These are phyloP conservation scores for Hypoxylon fragiforme DNA, from an alignment of 495 filamentous ascomycete species.

Conservation along the genomic window DNA sequence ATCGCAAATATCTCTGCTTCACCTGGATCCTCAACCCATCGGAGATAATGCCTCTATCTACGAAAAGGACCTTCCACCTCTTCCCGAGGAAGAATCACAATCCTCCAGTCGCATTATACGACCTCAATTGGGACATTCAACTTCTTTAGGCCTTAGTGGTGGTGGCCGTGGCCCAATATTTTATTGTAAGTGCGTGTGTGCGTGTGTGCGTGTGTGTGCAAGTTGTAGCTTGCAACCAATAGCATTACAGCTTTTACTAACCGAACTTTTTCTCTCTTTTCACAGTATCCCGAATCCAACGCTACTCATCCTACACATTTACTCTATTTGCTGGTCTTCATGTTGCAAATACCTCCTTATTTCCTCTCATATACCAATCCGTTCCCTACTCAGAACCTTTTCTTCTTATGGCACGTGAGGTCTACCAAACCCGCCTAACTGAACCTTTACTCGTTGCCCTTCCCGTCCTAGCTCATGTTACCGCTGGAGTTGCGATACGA, in stretches of 20 bases:
- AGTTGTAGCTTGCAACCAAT: conserved; percentile 6
- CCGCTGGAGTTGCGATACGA: conserved; percentile 74
- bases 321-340: conserved; percentile 76
- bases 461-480: conserved; percentile 60
- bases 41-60: conserved; percentile 60
- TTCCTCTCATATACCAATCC: conserved; percentile 63
- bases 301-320: conserved; percentile 87
- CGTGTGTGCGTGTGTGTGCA: background rate
- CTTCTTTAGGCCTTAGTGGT: conserved; percentile 60
- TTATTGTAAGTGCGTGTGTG: conserved; percentile 54
- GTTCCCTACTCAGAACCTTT: conserved; percentile 61
- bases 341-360: conserved; percentile 75
- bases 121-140: conserved; percentile 19
- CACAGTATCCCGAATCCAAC: conserved; percentile 76
- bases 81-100: conserved; percentile 38
- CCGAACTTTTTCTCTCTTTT: background rate
- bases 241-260: conserved; percentile 10
- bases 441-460: conserved; percentile 66
- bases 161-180: conserved; percentile 57
- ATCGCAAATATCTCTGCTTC: conserved; percentile 66
- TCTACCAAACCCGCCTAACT: conserved; percentile 79
- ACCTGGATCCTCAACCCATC: conserved; percentile 82
- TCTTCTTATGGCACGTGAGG: conserved; percentile 66
- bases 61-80: conserved; percentile 60
- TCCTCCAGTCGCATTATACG: conserved; percentile 35